Evolutionary conservation across 306 rosid species (phyloP), one percentile per base, ranked within the genome.

Genomic region (Hylodesmum podocarpum): DNA sequence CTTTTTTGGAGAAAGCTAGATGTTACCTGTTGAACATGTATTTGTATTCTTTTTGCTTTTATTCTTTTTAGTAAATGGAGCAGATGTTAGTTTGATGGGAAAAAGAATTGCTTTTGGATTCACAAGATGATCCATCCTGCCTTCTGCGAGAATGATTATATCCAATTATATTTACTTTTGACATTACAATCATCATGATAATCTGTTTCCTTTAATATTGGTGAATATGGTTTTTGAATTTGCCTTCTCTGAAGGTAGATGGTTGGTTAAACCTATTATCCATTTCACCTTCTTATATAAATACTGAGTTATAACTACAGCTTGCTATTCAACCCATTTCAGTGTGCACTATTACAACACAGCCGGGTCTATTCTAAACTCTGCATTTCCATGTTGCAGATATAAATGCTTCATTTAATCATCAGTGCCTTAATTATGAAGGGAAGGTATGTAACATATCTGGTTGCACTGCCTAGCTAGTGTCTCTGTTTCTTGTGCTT

Each of bases 351-450:
- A 36, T 64, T 39, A 59, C 29, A 80, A 43, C 80, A 62, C 19
- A 24, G 65, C 37, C 41, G 6, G 46, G 36, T 68, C 53, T 77
- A 8, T 63, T 54, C 31, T 78, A 65, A 81, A 22, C 40, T 54
- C 34, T 59, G 8, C 47, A 61, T 37, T 51, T 77, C 46, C 29
- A 79, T 79, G 39, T 82, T 83, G 77, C 87, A 94, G 98, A 90
- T 81, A 91, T 94, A 72, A 94, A 91, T 79, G 91, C 82, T 14
- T 80, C 91, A 49, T 94, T 94, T 90, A 91, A 91, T 77, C 89
- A 83, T 84, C 88, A 84, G 24, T 94, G 97, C 69, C 43, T 50
- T 71, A 91, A 90, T 86, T 89, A 90, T 85, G 84, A 83, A 81
- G 98, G 98, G 72, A 94, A 94, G 95, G 98, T 94, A 70, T 66